Conservation (phyloP, 345 rosid genomes). For the Euphorbia peplus region DNA sequence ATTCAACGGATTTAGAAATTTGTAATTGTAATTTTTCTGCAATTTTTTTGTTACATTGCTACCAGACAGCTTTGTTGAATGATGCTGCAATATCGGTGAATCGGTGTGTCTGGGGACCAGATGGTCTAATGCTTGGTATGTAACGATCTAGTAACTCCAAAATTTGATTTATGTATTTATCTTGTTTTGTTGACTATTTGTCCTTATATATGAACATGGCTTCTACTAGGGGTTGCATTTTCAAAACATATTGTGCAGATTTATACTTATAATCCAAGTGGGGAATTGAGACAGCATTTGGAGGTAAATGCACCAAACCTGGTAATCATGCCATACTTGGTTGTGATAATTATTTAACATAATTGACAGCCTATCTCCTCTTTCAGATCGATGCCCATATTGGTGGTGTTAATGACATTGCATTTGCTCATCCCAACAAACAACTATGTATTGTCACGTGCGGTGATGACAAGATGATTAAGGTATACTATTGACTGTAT, state of each 20-base stretch:
- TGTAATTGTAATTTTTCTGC: not conserved
- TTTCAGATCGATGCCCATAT: slow-evolving; percentile 66
- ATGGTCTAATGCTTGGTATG: slow-evolving; percentile 60
- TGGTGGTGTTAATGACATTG: slow-evolving; percentile 60
- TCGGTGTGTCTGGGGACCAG: slow-evolving; percentile 63
- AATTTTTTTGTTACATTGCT: not conserved
- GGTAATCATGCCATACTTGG: slow-evolving; percentile 3
- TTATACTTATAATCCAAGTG: slow-evolving; percentile 51
- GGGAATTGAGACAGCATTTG: slow-evolving; percentile 44
- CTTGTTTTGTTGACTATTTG: slow-evolving; percentile 3
- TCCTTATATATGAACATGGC: slow-evolving; percentile 1
- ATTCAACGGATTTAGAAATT: not conserved
- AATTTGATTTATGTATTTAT: not conserved
- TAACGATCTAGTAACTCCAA: not conserved
- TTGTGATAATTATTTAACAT: not conserved
- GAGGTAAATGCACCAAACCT: slow-evolving; percentile 38
- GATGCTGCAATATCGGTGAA: slow-evolving; percentile 59
- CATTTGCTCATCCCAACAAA: slow-evolving; percentile 54
- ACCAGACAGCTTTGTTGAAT: slow-evolving; percentile 54
- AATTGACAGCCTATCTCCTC: slow-evolving; percentile 11
- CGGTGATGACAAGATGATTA: slow-evolving; percentile 63
- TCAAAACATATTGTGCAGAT: slow-evolving; percentile 79
- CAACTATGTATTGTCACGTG: slow-evolving; percentile 55
- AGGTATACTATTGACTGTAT: slow-evolving; percentile 37
- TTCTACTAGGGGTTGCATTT: slow-evolving; percentile 65